phyloP scores from a whole-genome alignment of 2,329 filamentous ascomycete genomes.

The Nothopassalora personata region DNA sequence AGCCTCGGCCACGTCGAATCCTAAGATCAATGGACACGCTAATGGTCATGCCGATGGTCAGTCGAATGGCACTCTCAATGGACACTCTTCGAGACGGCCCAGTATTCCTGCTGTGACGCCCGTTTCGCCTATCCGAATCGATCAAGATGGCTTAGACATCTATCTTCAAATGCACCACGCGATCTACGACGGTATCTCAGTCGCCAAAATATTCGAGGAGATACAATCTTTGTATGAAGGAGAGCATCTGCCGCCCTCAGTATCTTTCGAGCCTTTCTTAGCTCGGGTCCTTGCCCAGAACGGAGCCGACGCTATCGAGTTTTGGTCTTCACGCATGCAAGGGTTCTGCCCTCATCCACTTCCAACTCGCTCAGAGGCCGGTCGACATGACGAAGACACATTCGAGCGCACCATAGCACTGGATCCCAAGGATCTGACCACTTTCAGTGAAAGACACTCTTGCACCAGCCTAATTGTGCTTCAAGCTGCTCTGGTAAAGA shows the following conservation, averaged over 20 bases:
- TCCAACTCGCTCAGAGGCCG: slow-evolving; percentile 21
- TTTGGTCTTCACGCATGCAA: slow-evolving; percentile 59
- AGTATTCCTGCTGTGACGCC: slow-evolving; percentile 8
- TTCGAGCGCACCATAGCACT: slow-evolving; percentile 6
- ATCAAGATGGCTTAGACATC: slow-evolving; percentile 23
- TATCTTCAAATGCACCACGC: slow-evolving; percentile 68
- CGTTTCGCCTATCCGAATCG: slow-evolving; percentile 9
- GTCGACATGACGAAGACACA: not conserved
- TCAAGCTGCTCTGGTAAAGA: slow-evolving; percentile 67
- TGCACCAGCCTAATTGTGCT: slow-evolving; percentile 58
- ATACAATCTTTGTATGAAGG: slow-evolving; percentile 56
- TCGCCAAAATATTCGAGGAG: slow-evolving; percentile 64
- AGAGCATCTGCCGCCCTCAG: slow-evolving; percentile 42
- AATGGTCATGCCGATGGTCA: slow-evolving; percentile 3
- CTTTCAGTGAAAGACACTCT: slow-evolving; percentile 48
- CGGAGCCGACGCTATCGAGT: slow-evolving; percentile 50
- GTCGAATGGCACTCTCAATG: slow-evolving; percentile 2
- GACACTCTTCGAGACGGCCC: not conserved
- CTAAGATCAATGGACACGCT: not conserved
- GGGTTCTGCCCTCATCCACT: slow-evolving; percentile 46
- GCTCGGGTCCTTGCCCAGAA: slow-evolving; percentile 50
- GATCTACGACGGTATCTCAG: slow-evolving; percentile 78
- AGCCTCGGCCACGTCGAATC: not conserved
- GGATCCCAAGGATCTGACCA: slow-evolving; percentile 39
- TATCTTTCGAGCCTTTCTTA: slow-evolving; percentile 61